Evolutionary conservation across 257 asterid genomes (phyloP).

Genomic region (Przewalskia tangutica): DNA sequence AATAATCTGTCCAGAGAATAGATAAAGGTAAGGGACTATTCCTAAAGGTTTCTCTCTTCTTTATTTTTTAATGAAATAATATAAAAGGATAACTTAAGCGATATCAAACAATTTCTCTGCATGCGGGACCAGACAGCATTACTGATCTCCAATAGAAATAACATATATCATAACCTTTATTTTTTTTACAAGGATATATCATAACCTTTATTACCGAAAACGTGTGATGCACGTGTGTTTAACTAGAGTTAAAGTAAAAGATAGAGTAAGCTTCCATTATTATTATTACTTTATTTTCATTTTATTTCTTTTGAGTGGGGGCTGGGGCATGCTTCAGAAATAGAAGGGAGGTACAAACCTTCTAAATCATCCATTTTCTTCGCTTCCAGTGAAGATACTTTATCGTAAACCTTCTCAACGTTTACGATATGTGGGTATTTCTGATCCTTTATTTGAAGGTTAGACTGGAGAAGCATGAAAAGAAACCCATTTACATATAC

Average conservation of each 20-base stretch:
- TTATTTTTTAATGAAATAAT: not conserved
- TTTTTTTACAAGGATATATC: too few relatives aligned
- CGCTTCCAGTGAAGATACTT: conserved; percentile 35
- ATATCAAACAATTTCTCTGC: not conserved
- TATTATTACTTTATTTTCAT: not conserved
- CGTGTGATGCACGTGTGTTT: not conserved
- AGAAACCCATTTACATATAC: conserved; percentile 7
- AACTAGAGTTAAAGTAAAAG: not conserved
- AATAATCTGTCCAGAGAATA: not conserved
- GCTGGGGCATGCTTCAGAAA: not conserved
- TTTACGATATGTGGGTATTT: conserved; percentile 83
- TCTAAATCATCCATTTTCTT: conserved; percentile 59
- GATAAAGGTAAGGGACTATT: not conserved
- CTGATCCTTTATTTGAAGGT: conserved; percentile 45
- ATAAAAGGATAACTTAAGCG: not conserved
- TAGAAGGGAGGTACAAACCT: conserved; percentile 32
- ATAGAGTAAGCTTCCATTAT: not conserved
- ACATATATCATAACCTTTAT: too few relatives aligned
- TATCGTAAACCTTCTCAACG: conserved; percentile 38
- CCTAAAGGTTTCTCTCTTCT: not conserved
- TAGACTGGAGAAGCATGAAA: conserved; percentile 30
- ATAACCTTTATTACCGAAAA: not conserved
- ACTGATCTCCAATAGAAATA: not conserved
- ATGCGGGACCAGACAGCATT: not conserved
- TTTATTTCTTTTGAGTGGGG: not conserved